Base-by-base conservation (phyloP, 2,329 filamentous ascomycete species). In the Epichloe amarillans region DNA sequence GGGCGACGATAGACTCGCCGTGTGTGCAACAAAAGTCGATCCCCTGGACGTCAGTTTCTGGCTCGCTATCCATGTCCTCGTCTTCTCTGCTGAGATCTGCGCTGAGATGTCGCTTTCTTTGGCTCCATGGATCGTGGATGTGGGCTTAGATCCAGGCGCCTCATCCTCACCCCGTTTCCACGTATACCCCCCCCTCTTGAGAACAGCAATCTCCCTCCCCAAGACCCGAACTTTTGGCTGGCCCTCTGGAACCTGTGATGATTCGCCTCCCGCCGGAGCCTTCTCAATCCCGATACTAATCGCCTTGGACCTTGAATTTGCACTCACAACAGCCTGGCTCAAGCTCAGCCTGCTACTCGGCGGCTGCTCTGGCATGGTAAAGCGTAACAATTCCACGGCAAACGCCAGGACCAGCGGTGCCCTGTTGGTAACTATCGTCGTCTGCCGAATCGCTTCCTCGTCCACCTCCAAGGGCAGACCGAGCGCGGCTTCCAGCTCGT, bases 301-400 rank as follows among this genome's bases (percentile, higher is more conserved):
- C 10, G 88, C 88, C 66, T 90, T 90, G 37, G 79, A 80, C 56
- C 82, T 78, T 53, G 85, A 88, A 61, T 91, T 93, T 30, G 82
- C 81, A 62, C 86, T 90, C 15, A 94, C 86, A 1, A 93, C 82
- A 0, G 86, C 88, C 65, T 95, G 88, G 0, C 83, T 86, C 19
- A 95, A 70, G 61, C 88, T 94, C 19, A 95, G 69, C 45, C 87
- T 75, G 62, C 87, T 91, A n/a, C 86, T 93, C 3, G 83, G 73
- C 3, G 88, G 88, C 62, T 95, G 89, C 57, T 86, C 83, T 0
- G 88, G 86, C 83, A 90, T 91, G 0, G 87, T 94, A 61, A 84
- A 82, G 44, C 85, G 83, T 45, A 94, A 64, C 46, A 91, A 63
- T 53, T 81, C 78, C 14, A 88, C 77, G 1, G 84, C 82, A 65